phyloP scores from a whole-genome alignment of 345 rosid species.

The Melaleuca quinquenervia region DNA sequence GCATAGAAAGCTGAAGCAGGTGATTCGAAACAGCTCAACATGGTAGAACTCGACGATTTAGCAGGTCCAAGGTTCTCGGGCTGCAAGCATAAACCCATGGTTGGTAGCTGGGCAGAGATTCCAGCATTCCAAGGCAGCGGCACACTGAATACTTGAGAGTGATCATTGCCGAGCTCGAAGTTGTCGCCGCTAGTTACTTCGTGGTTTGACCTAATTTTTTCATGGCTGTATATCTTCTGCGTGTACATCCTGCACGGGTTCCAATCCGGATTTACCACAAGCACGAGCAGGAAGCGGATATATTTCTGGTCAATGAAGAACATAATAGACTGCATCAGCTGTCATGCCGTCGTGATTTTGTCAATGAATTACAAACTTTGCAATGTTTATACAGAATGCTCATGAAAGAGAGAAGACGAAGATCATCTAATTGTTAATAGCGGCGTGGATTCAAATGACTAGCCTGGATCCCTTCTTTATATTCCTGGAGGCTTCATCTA shows the following conservation, averaged over 20 bases:
- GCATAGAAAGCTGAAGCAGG: constrained; percentile 49
- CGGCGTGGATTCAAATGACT: constrained; percentile 12
- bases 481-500: constrained; percentile 46
- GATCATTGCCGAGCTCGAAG: not conserved
- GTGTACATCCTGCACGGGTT: constrained; percentile 21
- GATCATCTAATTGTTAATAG: constrained; percentile 3
- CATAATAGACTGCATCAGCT: not conserved
- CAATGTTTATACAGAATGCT: not conserved
- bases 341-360: not conserved
- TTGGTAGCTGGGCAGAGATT: not conserved
- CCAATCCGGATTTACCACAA: not conserved
- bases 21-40: constrained; percentile 28
- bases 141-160: not conserved
- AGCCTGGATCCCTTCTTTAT: constrained; percentile 15
- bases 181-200: constrained; percentile 11
- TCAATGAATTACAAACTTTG: not conserved
- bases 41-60: constrained; percentile 16
- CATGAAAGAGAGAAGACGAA: constrained; percentile 6
- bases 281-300: not conserved
- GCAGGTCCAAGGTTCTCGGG: constrained; percentile 6
- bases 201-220: constrained; percentile 12
- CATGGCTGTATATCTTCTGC: constrained; percentile 18
- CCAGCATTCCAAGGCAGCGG: constrained; percentile 7
- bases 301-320: not conserved
- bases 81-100: not conserved